Evolutionary conservation across 371 early-diverging fungal species (phyloP).

Genomic region (Aphelidium insulamus): DNA sequence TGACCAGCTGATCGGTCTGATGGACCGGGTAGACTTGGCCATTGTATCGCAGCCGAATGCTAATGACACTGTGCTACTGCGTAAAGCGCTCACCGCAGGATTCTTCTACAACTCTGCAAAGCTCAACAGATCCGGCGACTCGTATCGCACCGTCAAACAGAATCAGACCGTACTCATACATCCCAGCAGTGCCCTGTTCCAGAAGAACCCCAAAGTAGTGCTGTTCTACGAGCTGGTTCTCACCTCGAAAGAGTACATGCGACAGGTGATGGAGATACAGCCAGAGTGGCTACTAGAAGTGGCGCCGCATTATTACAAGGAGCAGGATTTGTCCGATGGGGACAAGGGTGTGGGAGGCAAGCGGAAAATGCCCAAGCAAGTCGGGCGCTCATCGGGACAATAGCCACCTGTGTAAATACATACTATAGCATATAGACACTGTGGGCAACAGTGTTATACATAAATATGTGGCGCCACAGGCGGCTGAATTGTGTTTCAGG

Average conservation of each 20-base stretch:
- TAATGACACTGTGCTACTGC: constrained; percentile 43
- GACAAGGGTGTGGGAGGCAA: constrained; percentile 11
- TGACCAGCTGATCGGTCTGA: constrained; percentile 72
- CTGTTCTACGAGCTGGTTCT: constrained; percentile 81
- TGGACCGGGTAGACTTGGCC: constrained; percentile 83
- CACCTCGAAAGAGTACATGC: constrained; percentile 84
- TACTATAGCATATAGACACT: no score
- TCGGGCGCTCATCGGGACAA: no score
- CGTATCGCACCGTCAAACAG: constrained; percentile 76
- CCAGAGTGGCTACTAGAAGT: constrained; percentile 80
- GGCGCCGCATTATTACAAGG: constrained; percentile 79
- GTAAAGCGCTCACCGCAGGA: constrained; percentile 76
- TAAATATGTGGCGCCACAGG: no score
- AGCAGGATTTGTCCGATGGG: constrained; percentile 37
- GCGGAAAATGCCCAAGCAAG: constrained; percentile 31
- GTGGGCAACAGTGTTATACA: no score
- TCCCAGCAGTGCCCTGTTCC: constrained; percentile 58
- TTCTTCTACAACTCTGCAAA: constrained; percentile 85
- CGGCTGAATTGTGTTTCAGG: no score
- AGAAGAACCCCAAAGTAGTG: constrained; percentile 52
- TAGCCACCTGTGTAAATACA: no score
- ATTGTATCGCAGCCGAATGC: constrained; percentile 50
- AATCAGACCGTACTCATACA: constrained; percentile 81
- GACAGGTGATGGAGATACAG: constrained; percentile 80
- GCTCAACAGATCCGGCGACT: constrained; percentile 57